phyloP scores from a whole-genome alignment of 2,329 filamentous ascomycete genomes.

The Fusarium xylarioides region DNA sequence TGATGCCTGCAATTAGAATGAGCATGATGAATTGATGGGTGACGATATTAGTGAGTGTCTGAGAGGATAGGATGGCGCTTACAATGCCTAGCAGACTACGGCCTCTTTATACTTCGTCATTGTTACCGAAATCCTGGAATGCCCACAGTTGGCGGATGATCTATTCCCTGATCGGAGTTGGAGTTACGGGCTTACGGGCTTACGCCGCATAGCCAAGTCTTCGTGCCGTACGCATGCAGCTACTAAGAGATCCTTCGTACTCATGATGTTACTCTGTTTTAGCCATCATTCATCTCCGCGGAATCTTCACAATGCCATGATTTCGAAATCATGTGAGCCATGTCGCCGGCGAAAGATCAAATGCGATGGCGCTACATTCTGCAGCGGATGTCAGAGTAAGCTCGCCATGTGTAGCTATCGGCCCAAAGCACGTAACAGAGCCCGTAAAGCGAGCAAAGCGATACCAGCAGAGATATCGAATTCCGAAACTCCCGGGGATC shows the following conservation, averaged over 20 bases:
- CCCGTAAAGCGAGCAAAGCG: rapidly evolving
- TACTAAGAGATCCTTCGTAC: neutral
- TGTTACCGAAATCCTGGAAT: neutral
- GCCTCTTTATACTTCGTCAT: neutral
- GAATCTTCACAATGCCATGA: neutral
- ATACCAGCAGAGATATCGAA: rapidly evolving
- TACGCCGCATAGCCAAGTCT: neutral
- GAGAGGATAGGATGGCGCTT: too few relatives aligned
- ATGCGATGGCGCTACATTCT: neutral
- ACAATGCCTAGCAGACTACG: rapidly evolving
- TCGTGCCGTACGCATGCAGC: neutral
- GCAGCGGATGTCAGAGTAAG: neutral
- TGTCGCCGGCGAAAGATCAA: neutral
- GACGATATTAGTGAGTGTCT: too few relatives aligned
- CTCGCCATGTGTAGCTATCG: neutral
- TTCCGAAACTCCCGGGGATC: rapidly evolving
- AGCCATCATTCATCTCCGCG: neutral
- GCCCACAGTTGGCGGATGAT: neutral
- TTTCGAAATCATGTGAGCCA: neutral
- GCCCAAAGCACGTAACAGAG: neutral
- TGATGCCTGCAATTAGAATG: slow-evolving; percentile 2
- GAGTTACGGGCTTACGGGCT: neutral
- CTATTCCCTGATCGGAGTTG: neutral
- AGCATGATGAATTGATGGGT: neutral
- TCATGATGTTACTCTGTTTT: rapidly evolving